Conservation (phyloP, 768 basidiomycete genomes). For the Lentinula aciculospora region DNA sequence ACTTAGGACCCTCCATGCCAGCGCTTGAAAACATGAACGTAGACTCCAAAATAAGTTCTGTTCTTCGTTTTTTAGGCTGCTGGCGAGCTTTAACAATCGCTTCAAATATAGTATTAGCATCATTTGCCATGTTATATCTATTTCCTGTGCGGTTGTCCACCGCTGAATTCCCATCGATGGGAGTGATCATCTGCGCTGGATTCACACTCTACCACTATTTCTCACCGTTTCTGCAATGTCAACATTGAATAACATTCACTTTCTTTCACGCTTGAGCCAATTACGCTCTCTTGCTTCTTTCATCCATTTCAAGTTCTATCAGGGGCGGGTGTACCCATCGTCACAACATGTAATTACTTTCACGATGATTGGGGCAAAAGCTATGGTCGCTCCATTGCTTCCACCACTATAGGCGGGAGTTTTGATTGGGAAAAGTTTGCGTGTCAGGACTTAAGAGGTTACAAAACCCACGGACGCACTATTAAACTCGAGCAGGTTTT, state of each 20-base stretch:
- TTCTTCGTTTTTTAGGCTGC: too few relatives aligned
- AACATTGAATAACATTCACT: neutral
- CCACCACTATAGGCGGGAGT: neutral
- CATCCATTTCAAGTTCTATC: neutral
- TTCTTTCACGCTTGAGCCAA: constrained; percentile 5
- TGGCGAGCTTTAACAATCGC: too few relatives aligned
- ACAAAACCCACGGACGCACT: neutral
- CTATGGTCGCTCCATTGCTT: neutral
- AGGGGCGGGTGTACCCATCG: neutral
- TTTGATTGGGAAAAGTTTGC: neutral
- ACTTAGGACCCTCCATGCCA: too few relatives aligned
- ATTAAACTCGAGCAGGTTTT: neutral
- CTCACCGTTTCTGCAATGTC: neutral
- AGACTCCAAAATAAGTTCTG: too few relatives aligned
- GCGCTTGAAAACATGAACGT: too few relatives aligned
- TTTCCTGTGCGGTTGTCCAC: neutral
- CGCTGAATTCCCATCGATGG: constrained; percentile 1
- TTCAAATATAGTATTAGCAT: neutral
- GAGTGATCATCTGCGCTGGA: neutral
- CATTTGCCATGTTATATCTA: neutral
- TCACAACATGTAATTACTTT: neutral
- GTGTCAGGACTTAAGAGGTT: neutral
- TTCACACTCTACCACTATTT: neutral
- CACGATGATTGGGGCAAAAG: constrained; percentile 1
- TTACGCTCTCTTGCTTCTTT: constrained; percentile 1